Conservation (phyloP, 2,329 filamentous ascomycete genomes). For the Polychaeton citri region DNA sequence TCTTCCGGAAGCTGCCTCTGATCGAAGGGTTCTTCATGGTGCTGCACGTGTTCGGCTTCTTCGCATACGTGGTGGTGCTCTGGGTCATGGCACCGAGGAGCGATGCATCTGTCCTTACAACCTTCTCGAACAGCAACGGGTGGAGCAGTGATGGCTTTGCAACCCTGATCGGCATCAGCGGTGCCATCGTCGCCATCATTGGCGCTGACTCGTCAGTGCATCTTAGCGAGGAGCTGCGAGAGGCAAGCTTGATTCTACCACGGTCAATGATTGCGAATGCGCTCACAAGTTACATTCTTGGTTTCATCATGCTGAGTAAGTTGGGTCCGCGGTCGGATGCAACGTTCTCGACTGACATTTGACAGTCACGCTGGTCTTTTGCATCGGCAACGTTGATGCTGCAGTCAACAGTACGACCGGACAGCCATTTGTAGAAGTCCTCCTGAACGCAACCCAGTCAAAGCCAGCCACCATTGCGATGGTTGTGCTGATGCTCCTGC, state of each 20-base stretch:
- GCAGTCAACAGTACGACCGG: slow-evolving; percentile 11
- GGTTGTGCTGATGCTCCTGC: slow-evolving; percentile 11
- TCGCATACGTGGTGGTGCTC: slow-evolving; percentile 7
- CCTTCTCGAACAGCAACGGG: slow-evolving; percentile 6
- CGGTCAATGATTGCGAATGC: slow-evolving; percentile 18
- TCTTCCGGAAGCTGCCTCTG: slow-evolving; percentile 30
- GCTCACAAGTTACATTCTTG: slow-evolving; percentile 13
- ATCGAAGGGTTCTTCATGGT: slow-evolving; percentile 31
- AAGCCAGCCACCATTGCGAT: slow-evolving; percentile 4
- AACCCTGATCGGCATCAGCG: slow-evolving; percentile 5
- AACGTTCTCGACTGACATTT: slow-evolving; percentile 7
- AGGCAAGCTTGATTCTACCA: slow-evolving; percentile 17
- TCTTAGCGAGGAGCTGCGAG: slow-evolving; percentile 18
- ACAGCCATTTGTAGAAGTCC: slow-evolving; percentile 1
- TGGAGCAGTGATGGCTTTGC: slow-evolving; percentile 6
- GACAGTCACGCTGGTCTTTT: slow-evolving; percentile 8
- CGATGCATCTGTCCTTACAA: slow-evolving; percentile 6
- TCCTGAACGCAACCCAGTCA: slow-evolving; percentile 4
- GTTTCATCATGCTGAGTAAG: slow-evolving; percentile 5
- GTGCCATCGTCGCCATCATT: slow-evolving; percentile 19
- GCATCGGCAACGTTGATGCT: slow-evolving; percentile 15
- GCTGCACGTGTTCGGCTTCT: slow-evolving; percentile 9
- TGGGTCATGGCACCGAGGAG: slow-evolving; percentile 7
- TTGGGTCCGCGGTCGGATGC: too few species aligned
- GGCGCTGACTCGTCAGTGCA: slow-evolving; percentile 27